Evolutionary conservation across 352 stramenopile genomes (phyloP), one percentile per base, ranked within the genome.

Genomic region (Pythium scleroteichum): DNA sequence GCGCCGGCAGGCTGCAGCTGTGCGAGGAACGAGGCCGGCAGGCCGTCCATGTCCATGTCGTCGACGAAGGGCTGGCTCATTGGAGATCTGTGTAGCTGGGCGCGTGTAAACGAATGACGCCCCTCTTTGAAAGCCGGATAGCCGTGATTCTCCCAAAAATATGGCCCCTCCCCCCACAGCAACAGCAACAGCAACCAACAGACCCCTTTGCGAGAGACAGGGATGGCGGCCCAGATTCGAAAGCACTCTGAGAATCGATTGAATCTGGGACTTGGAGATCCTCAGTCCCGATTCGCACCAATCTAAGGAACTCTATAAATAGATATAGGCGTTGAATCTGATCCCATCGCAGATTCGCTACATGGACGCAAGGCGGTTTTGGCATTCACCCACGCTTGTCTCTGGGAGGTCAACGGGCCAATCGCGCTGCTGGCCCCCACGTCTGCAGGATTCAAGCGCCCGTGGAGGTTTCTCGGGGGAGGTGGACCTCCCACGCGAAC

Each of bases 161-260:
- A 63, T 23, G 17, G 45, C 26, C 45, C 24, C 50, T 47, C n/a
- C 23, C 32, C 32, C 50, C 42, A 46, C 19, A 9, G 33, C 50
- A 56, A 56, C 50, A 33, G 42, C 45, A 56, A 53, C 52, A 59
- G 38, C 54, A 53, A 54, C 54, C 54, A 62, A 53, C 54, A 61
- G 24, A 62, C 29, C 26, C 48, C 22, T 44, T 32, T 5, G 38
- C 26, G 17, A 41, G 22, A 41, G 14, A 55, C 29, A 62, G 45
- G 24, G 44, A 20, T 17, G 14, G 22, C 41, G 12, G 39, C 2
- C 9, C 24, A 62, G 55, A 63, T 63, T 63, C 55, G 20, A 29
- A 19, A 7, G 7, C 40, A 29, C 55, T 63, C 9, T 42, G 2
- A 45, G 3, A 63, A 29, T 9, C 0, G 2, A 63, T 63, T 40